phyloP scores from a whole-genome alignment of 495 filamentous ascomycete genomes.

The Xylaria nigripes region DNA sequence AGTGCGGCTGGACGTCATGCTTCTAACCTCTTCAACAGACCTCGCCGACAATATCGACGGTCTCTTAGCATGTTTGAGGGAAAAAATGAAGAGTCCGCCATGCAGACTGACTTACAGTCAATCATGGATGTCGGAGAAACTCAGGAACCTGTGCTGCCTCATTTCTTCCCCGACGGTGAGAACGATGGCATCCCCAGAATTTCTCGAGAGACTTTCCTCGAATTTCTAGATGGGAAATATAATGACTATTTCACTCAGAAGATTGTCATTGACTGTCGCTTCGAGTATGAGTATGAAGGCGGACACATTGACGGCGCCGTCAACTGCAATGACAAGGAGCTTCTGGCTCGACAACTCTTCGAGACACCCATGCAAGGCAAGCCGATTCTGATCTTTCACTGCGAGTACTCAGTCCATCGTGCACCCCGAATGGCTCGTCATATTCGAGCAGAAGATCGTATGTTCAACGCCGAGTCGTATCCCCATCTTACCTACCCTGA shows the following conservation, averaged over 20 bases:
- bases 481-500: constrained; percentile 88
- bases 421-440: constrained; percentile 94
- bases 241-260: constrained; percentile 63
- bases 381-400: constrained; percentile 86
- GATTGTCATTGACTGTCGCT: constrained; percentile 89
- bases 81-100: constrained; percentile 47
- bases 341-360: constrained; percentile 71
- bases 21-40: constrained; percentile 63
- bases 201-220: constrained; percentile 64
- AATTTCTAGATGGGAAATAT: constrained; percentile 82
- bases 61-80: constrained; percentile 95
- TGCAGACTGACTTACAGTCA: constrained; percentile 49
- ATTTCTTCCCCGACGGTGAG: constrained; percentile 73
- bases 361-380: constrained; percentile 50
- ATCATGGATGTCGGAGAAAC: constrained; percentile 66
- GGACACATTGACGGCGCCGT: constrained; percentile 88
- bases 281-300: constrained; percentile 97
- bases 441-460: constrained; percentile 79
- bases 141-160: constrained; percentile 67
- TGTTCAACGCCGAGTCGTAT: constrained; percentile 71
- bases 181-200: constrained; percentile 84
- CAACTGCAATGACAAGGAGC: constrained; percentile 94
- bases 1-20: constrained; percentile 60
- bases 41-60: constrained; percentile 79
- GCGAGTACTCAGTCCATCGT: constrained; percentile 95